Percentiles rank a stretch among this genome's conserved stretches.
Conservation (phyloP, 2,329 filamentous ascomycete genomes). For the Simplicillium sp. region DNA sequence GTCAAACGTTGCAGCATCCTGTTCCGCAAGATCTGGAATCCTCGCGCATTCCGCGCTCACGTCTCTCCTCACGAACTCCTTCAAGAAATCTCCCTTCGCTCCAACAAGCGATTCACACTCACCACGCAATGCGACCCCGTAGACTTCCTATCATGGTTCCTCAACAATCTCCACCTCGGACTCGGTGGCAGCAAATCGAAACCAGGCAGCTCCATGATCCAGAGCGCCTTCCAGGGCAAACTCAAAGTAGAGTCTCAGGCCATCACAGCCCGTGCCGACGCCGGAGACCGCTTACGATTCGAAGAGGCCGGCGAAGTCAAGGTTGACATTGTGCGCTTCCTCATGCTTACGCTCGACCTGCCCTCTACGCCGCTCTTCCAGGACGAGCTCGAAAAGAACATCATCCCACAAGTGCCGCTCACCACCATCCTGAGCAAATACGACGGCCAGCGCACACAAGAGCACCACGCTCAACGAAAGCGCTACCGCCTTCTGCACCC, state of each 20-base stretch:
- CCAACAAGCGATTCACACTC: slow-evolving; percentile 85
- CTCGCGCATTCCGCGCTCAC: slow-evolving; percentile 89
- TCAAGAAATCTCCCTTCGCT: slow-evolving; percentile 84
- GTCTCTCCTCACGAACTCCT: slow-evolving; percentile 96
- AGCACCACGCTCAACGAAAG: slow-evolving; percentile 79
- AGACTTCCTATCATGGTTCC: slow-evolving; percentile 94
- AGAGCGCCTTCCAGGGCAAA: slow-evolving; percentile 87
- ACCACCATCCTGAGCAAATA: slow-evolving; percentile 83
- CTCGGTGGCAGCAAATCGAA: slow-evolving; percentile 85
- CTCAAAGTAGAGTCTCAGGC: slow-evolving; percentile 88
- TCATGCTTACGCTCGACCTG: slow-evolving; percentile 88
- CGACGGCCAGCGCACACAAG: slow-evolving; percentile 78
- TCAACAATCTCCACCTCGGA: slow-evolving; percentile 89
- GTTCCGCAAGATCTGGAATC: slow-evolving; percentile 96
- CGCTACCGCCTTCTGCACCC: slow-evolving; percentile 86
- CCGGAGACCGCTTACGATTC: slow-evolving; percentile 79
- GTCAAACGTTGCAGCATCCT: slow-evolving; percentile 82
- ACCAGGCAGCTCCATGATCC: slow-evolving; percentile 75
- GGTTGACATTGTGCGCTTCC: slow-evolving; percentile 67
- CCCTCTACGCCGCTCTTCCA: slow-evolving; percentile 91
- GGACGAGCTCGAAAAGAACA: slow-evolving; percentile 87
- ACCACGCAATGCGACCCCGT: slow-evolving; percentile 90
- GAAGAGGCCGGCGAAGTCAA: slow-evolving; percentile 81
- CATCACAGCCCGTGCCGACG: slow-evolving; percentile 85
- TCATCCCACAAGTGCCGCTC: slow-evolving; percentile 87